phyloP scores from a whole-genome alignment of 345 rosid genomes.

The Jatropha curcas region DNA sequence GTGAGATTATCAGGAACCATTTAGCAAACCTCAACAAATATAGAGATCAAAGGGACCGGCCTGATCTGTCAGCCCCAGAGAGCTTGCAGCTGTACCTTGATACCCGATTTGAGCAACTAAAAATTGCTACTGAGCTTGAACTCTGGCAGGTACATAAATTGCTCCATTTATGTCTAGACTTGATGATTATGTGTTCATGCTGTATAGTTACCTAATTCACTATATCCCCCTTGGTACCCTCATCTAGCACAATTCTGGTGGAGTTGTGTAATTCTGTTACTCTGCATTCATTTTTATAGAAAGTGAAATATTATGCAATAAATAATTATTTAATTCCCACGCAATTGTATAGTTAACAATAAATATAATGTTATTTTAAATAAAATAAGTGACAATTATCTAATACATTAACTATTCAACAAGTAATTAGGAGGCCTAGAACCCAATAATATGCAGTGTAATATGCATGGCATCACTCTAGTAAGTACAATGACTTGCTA shows the following conservation, averaged over 20 bases:
- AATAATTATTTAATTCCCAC: too few species aligned
- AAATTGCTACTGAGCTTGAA: slow-evolving; percentile 90
- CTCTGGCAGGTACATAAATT: slow-evolving; percentile 76
- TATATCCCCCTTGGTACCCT: too few species aligned
- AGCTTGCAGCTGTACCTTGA: slow-evolving; percentile 91
- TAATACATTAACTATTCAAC: too few species aligned
- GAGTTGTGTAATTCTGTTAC: not conserved
- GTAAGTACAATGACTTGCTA: too few species aligned
- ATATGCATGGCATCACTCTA: too few species aligned
- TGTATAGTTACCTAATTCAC: not conserved
- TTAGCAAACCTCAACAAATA: slow-evolving; percentile 88
- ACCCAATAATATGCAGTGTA: too few species aligned
- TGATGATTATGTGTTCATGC: not conserved
- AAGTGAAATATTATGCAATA: too few species aligned
- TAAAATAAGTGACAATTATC: too few species aligned
- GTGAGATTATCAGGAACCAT: slow-evolving; percentile 97
- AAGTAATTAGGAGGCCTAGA: too few species aligned
- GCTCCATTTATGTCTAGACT: not conserved
- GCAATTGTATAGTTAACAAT: too few species aligned
- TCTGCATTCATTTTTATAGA: too few species aligned
- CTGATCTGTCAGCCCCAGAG: slow-evolving; percentile 94
- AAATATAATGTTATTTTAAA: too few species aligned
- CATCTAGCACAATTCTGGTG: not conserved
- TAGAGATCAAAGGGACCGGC: slow-evolving; percentile 97
- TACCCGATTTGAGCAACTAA: slow-evolving; percentile 96